phyloP scores from a whole-genome alignment of 176 grass and related monocot genomes.

The Zoysia japonica region DNA sequence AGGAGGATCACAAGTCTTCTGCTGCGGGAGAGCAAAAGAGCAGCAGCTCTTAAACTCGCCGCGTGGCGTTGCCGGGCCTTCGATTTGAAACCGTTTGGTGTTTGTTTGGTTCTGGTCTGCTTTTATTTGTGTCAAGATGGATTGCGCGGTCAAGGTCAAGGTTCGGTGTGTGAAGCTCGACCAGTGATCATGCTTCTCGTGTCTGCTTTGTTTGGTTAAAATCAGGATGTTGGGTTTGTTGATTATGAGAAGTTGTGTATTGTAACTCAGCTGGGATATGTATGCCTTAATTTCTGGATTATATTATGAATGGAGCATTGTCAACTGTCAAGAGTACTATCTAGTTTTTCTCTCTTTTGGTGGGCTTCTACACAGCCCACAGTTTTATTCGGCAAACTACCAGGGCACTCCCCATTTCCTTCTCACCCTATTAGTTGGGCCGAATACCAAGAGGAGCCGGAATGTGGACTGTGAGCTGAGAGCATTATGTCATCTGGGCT shows the following conservation, averaged over 20 bases:
- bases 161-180: not conserved
- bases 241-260: constrained; percentile 23
- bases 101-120: constrained; percentile 35
- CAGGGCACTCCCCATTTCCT: too few relatives aligned
- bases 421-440: too few relatives aligned
- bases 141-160: constrained; percentile 27
- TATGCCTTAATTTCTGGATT: constrained; percentile 10
- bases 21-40: constrained; percentile 50
- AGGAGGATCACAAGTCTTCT: constrained; percentile 47
- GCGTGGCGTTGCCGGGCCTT: constrained; percentile 4
- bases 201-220: constrained; percentile 30
- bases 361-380: not conserved
- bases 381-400: not conserved
- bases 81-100: constrained; percentile 4
- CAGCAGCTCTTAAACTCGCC: constrained; percentile 8
- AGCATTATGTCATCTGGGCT: not conserved
- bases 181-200: not conserved
- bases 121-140: constrained; percentile 30
- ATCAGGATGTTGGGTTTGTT: constrained; percentile 35
- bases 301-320: too few relatives aligned
- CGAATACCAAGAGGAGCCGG: not conserved
- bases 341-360: too few relatives aligned
- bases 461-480: not conserved
- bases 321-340: too few relatives aligned
- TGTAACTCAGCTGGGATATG: not conserved